Conservation (phyloP, 345 rosid genomes). For the Carallia brachiata region DNA sequence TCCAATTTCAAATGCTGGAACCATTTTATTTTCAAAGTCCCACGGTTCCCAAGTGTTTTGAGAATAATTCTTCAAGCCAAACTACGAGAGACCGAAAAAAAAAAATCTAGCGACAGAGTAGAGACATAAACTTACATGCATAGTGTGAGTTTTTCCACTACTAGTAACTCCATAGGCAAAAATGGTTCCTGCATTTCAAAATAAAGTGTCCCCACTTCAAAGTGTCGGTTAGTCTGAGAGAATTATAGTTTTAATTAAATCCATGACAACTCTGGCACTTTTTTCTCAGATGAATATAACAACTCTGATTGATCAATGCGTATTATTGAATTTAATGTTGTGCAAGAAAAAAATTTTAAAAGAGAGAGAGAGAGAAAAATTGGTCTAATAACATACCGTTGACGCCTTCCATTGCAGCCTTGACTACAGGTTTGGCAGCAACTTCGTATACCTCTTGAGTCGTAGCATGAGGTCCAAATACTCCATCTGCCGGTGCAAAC, state of each 20-base stretch:
- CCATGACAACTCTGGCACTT: background rate
- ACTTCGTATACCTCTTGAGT: slow-evolving; percentile 87
- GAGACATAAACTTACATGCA: slow-evolving; percentile 69
- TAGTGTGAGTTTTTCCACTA: slow-evolving; percentile 98
- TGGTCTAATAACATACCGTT: slow-evolving; percentile 50
- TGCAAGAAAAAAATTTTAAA: too few species aligned
- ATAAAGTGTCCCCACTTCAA: background rate
- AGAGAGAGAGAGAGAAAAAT: background rate
- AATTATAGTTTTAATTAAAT: background rate
- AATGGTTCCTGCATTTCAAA: slow-evolving; percentile 72
- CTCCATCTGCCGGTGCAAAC: slow-evolving; percentile 57
- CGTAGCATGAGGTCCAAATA: slow-evolving; percentile 74
- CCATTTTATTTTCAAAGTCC: too few species aligned
- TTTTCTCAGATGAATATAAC: too few species aligned
- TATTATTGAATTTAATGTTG: too few species aligned
- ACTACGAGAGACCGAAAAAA: too few species aligned
- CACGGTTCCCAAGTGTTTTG: too few species aligned
- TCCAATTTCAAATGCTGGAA: background rate
- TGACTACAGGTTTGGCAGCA: slow-evolving; percentile 94
- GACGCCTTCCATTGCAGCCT: slow-evolving; percentile 98
- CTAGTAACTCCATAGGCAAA: slow-evolving; percentile 99
- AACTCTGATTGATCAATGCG: too few species aligned
- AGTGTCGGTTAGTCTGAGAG: too few species aligned
- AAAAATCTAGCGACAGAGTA: background rate
- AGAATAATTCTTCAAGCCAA: background rate